These are phyloP conservation scores for Comarum palustre DNA, from an alignment of 306 rosid species.

Conservation along the genomic window DNA sequence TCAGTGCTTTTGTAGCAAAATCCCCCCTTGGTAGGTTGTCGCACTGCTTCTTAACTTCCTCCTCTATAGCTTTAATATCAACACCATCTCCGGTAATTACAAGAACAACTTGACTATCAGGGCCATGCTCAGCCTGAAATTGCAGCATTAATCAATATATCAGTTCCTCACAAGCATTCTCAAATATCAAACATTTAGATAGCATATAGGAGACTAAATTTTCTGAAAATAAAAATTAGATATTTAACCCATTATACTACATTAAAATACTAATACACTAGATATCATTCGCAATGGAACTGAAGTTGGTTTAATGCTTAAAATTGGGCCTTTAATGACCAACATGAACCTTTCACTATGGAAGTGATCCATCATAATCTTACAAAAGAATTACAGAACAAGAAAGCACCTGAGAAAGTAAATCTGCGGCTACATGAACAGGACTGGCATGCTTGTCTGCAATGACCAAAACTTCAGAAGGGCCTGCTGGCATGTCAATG, in stretches of 20 bases:
- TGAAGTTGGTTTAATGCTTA: background rate
- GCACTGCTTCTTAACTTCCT: slow-evolving; percentile 81
- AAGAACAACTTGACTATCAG: slow-evolving; percentile 99
- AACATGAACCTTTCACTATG: slow-evolving; percentile 12
- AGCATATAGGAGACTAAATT: background rate
- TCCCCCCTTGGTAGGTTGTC: slow-evolving; percentile 90
- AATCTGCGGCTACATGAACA: slow-evolving; percentile 89
- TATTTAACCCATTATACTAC: background rate
- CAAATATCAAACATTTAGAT: background rate
- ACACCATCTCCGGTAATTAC: slow-evolving; percentile 84
- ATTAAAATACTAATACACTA: background rate
- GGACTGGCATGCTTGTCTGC: slow-evolving; percentile 84
- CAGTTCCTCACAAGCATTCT: slow-evolving; percentile 12
- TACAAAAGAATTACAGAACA: slow-evolving; percentile 9
- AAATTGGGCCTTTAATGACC: background rate
- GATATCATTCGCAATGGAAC: background rate
- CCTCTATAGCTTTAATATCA: slow-evolving; percentile 69
- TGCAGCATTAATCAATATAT: slow-evolving; percentile 21
- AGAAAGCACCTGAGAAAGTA: slow-evolving; percentile 82
- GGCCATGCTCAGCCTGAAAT: slow-evolving; percentile 98
- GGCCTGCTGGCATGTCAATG: slow-evolving; percentile 99
- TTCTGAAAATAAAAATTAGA: background rate
- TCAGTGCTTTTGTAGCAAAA: slow-evolving; percentile 78
- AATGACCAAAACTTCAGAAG: slow-evolving; percentile 97
- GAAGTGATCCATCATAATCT: background rate